These are phyloP conservation scores for Byssochlamys sp. DNA, from an alignment of 2,329 filamentous ascomycete genomes.

Conservation along the genomic window DNA sequence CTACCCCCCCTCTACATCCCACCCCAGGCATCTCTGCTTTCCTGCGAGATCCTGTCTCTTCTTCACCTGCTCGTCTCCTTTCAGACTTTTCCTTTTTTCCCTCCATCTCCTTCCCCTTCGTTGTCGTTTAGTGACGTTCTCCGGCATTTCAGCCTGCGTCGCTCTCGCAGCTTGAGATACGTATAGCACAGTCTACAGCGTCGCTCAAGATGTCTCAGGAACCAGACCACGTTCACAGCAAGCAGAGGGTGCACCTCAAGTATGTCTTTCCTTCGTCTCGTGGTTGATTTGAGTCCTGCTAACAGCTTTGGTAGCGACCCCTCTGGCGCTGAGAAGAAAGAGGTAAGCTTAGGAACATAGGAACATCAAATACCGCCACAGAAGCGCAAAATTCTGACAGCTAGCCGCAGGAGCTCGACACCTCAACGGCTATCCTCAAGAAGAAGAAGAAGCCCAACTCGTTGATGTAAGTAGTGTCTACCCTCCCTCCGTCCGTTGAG, in stretches of 20 bases:
- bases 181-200: slow-evolving; percentile 11
- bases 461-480: slow-evolving; percentile 61
- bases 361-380: slow-evolving; percentile 17
- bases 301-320: slow-evolving; percentile 56
- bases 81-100: slow-evolving; percentile 3
- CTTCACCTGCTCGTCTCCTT: slow-evolving; percentile 1
- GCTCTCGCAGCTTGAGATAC: slow-evolving; percentile 16
- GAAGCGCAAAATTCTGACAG: slow-evolving; percentile 24
- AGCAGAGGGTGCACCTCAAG: slow-evolving; percentile 77
- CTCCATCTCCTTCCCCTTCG: slow-evolving; percentile 6
- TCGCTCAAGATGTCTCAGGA: slow-evolving; percentile 59
- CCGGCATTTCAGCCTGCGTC: slow-evolving; percentile 14
- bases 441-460: slow-evolving; percentile 99
- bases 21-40: slow-evolving; percentile 7
- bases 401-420: slow-evolving; percentile 65
- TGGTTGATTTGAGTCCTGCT: slow-evolving; percentile 21
- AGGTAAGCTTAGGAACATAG: slow-evolving; percentile 47
- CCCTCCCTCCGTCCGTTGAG: not conserved
- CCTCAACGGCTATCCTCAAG: slow-evolving; percentile 91
- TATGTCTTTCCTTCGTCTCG: slow-evolving; percentile 40
- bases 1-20: slow-evolving; percentile 1
- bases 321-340: slow-evolving; percentile 77
- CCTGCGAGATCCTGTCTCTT: slow-evolving; percentile 8
- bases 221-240: slow-evolving; percentile 53
- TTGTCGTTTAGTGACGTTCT: slow-evolving; percentile 7